Evolutionary conservation across 2,329 filamentous ascomycete genomes (phyloP).

Genomic region (Chaetothyriales sp.): DNA sequence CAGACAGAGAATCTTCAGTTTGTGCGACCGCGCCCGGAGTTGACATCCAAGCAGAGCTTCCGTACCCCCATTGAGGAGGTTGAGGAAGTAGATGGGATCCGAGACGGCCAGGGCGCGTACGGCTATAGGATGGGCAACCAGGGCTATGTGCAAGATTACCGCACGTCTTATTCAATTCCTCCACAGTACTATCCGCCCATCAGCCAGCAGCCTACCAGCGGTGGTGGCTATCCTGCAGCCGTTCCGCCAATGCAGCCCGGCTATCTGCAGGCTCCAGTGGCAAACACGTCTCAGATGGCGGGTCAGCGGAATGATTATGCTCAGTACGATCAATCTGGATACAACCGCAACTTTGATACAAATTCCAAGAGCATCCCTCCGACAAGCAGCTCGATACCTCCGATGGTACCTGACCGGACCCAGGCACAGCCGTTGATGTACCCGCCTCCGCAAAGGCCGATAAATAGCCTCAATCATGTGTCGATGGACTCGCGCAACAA

Average conservation of each 20-base stretch:
- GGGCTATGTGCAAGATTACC: conserved; percentile 13
- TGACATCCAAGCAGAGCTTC: conserved; percentile 51
- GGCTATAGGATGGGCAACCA: conserved; percentile 25
- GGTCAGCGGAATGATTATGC: conserved; percentile 13
- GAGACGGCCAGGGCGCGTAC: conserved; percentile 26
- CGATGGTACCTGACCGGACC: conserved; percentile 12
- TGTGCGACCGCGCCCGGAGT: conserved; percentile 41
- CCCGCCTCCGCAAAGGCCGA: conserved; percentile 14
- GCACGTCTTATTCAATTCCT: conserved; percentile 9
- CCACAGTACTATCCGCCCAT: conserved; percentile 12
- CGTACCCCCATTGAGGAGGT: conserved; percentile 49
- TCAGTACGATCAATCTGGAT: conserved; percentile 14
- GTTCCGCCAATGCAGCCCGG: conserved; percentile 11
- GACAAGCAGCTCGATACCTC: conserved; percentile 13
- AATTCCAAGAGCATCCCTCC: conserved; percentile 13
- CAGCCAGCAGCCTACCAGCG: conserved; percentile 8
- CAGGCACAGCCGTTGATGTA: conserved; percentile 14
- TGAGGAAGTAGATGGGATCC: conserved; percentile 30
- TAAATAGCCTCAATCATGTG: conserved; percentile 15
- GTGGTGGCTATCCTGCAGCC: conserved; percentile 8
- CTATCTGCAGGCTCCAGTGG: conserved; percentile 13
- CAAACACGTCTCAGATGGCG: conserved; percentile 8
- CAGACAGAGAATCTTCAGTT: conserved; percentile 36
- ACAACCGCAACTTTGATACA: conserved; percentile 13
- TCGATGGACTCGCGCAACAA: conserved; percentile 13